Evolutionary conservation across 805 yeast species (phyloP).

Genomic region (Candida tammaniensis): DNA sequence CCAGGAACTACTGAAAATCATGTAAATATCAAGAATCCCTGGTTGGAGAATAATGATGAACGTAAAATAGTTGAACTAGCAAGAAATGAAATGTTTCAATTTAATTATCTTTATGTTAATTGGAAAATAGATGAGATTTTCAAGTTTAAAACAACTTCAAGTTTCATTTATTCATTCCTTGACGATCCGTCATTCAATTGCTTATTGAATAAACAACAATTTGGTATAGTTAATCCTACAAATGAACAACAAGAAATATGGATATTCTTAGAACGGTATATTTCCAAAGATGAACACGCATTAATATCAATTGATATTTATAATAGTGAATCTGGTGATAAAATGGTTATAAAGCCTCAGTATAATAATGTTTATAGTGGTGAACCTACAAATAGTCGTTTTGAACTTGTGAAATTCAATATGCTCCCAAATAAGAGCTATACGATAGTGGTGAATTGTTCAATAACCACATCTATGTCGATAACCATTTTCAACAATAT

Average conservation of each 20-base stretch:
- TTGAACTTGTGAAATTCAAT: slow-evolving; percentile 31
- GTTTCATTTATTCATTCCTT: slow-evolving; percentile 22
- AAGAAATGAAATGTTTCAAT: slow-evolving; percentile 23
- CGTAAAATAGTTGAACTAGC: slow-evolving; percentile 16
- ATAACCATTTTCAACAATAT: slow-evolving; percentile 27
- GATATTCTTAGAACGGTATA: slow-evolving; percentile 43
- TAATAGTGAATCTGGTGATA: slow-evolving; percentile 28
- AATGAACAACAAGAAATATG: slow-evolving; percentile 31
- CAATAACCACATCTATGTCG: slow-evolving; percentile 24
- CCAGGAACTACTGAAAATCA: too few relatives aligned
- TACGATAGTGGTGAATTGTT: slow-evolving; percentile 24
- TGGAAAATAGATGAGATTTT: slow-evolving; percentile 49
- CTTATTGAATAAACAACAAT: slow-evolving; percentile 39
- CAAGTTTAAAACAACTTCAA: slow-evolving; percentile 21
- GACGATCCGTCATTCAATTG: too few relatives aligned
- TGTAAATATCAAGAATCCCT: slow-evolving; percentile 32
- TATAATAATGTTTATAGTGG: slow-evolving; percentile 16
- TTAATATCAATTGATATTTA: slow-evolving; percentile 15
- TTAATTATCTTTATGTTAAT: slow-evolving; percentile 59
- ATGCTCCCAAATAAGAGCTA: slow-evolving; percentile 21
- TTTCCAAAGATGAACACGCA: slow-evolving; percentile 7
- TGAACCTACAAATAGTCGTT: slow-evolving; percentile 35
- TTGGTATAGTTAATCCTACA: slow-evolving; percentile 32
- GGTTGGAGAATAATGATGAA: slow-evolving; percentile 22
- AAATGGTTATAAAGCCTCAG: slow-evolving; percentile 24